Conservation (phyloP, 2,329 filamentous ascomycete genomes). For the Aspergillus sp. region DNA sequence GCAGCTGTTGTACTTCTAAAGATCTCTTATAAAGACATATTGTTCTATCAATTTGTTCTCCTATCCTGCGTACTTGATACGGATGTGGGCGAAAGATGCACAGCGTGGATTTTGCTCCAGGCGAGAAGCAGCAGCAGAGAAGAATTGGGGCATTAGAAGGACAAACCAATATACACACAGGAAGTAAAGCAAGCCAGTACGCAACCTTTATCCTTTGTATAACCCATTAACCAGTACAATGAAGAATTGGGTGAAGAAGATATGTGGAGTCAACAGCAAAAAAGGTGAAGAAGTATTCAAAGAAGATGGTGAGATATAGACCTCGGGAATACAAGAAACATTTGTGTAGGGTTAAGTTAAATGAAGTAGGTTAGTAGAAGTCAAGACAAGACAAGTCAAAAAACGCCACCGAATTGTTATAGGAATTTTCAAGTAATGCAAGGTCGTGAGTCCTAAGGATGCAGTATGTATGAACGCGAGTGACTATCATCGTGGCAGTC, state of each 20-base stretch:
- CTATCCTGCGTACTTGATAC: background rate
- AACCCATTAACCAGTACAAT: background rate
- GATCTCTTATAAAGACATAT: slow-evolving; percentile 19
- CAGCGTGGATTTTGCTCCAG: background rate
- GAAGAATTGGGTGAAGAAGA: background rate
- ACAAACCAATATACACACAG: background rate
- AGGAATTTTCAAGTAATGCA: slow-evolving; percentile 18
- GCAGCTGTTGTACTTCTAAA: slow-evolving; percentile 27
- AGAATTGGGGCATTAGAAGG: background rate
- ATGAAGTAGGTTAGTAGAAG: slow-evolving; percentile 4
- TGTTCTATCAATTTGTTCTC: slow-evolving; percentile 17
- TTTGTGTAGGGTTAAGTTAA: slow-evolving; percentile 13
- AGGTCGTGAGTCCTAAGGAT: slow-evolving; percentile 25
- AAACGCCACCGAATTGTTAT: slow-evolving; percentile 25
- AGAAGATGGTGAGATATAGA: slow-evolving; percentile 12
- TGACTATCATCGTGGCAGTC: slow-evolving; percentile 8
- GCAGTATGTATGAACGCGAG: slow-evolving; percentile 17
- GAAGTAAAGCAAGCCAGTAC: background rate
- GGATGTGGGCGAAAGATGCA: background rate
- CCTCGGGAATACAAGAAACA: slow-evolving; percentile 19
- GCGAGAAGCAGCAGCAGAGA: background rate
- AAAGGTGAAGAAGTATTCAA: slow-evolving; percentile 16
- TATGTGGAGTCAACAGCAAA: background rate
- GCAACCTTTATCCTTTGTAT: background rate
- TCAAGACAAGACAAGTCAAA: slow-evolving; percentile 1